Percentiles rank a stretch among this genome's conserved stretches.
Evolutionary conservation across 2,329 filamentous ascomycete genomes (phyloP).

Genomic region (Microdochium bolleyi): DNA sequence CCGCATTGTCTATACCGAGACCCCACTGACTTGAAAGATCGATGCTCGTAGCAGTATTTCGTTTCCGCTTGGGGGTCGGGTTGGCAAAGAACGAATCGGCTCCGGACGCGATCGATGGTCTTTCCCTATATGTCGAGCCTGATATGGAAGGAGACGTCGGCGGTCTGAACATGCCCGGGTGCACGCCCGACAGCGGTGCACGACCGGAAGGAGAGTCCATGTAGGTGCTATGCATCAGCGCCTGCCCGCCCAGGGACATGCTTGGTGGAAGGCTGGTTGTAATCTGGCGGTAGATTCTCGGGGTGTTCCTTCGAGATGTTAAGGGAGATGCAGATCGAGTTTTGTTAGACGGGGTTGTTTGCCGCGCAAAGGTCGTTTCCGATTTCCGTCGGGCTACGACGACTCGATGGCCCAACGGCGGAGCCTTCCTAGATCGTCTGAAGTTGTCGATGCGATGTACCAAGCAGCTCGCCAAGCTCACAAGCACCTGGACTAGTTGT

Average conservation of each 20-base stretch:
- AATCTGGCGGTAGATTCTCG: neutral
- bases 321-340: no score
- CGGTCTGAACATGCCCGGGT: constrained; percentile 38
- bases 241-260: constrained; percentile 22
- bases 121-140: constrained; percentile 28
- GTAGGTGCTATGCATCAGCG: constrained; percentile 24
- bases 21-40: constrained; percentile 22
- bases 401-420: no score
- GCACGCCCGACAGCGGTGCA: constrained; percentile 20
- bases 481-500: no score
- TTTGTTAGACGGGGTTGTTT: no score
- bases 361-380: no score
- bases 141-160: constrained; percentile 30
- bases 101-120: constrained; percentile 29
- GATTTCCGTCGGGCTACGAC: no score
- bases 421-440: no score
- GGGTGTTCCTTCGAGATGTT: no score
- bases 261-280: neutral
- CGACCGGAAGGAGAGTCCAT: constrained; percentile 19
- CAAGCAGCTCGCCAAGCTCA: no score
- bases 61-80: constrained; percentile 39
- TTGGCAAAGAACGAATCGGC: constrained; percentile 23
- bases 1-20: neutral
- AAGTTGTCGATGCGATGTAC: no score
- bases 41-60: constrained; percentile 24